Evolutionary conservation across 2,329 filamentous ascomycete genomes (phyloP).

Genomic region (Amauroascus niger): DNA sequence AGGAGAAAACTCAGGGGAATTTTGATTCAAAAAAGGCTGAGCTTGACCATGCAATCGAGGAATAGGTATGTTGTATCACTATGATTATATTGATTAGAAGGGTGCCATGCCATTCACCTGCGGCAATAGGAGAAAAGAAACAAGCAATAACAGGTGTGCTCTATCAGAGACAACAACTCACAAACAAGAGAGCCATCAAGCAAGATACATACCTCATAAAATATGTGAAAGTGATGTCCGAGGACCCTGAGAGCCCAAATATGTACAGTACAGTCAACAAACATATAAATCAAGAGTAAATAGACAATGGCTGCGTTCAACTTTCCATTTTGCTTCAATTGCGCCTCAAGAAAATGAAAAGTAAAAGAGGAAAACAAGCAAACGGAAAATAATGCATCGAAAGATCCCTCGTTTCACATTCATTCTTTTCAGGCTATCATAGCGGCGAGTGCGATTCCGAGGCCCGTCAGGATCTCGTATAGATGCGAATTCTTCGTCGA

Average conservation of each 20-base stretch:
- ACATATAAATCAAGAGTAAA: not conserved
- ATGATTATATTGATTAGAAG: not conserved
- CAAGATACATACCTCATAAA: constrained; percentile 3
- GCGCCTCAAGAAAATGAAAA: not conserved
- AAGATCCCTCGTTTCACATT: not conserved
- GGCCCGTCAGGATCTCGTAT: constrained; percentile 35
- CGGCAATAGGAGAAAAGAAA: no score
- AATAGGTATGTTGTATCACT: not conserved
- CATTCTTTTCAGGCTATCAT: constrained; percentile 32
- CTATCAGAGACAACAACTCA: no score
- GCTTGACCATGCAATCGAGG: no score
- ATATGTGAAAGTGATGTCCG: not conserved
- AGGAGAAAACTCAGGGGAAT: no score
- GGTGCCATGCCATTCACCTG: no score
- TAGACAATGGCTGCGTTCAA: not conserved
- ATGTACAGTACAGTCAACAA: not conserved
- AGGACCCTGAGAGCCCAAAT: not conserved
- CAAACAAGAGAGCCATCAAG: not conserved
- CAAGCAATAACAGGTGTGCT: no score
- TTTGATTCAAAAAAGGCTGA: no score
- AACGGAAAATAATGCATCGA: no score
- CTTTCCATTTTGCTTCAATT: not conserved
- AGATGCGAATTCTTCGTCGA: constrained; percentile 17
- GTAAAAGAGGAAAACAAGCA: not conserved
- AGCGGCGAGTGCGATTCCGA: constrained; percentile 40